A percentile compares a stretch with the other conserved stretches of the same genome.
Conservation (phyloP, 2,329 filamentous ascomycete species). For the Clarireedia sp. region DNA sequence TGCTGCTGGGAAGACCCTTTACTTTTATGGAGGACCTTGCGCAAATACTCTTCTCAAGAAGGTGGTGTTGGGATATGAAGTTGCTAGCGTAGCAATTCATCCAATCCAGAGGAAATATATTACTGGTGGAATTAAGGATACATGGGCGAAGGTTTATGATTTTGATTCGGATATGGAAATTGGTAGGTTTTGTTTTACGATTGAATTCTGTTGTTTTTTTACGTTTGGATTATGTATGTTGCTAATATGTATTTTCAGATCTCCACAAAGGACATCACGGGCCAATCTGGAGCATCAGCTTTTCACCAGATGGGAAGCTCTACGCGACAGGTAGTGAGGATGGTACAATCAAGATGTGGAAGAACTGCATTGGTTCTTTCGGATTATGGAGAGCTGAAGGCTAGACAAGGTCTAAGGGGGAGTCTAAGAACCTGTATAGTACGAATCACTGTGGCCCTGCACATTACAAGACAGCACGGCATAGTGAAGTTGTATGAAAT, state of each 20-base stretch:
- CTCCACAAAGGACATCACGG: constrained; percentile 96
- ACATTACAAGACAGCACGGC: constrained; percentile 15
- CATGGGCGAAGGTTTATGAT: constrained; percentile 92
- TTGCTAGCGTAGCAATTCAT: constrained; percentile 86
- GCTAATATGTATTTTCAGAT: constrained; percentile 43
- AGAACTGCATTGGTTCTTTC: constrained; percentile 59
- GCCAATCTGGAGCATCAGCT: constrained; percentile 91
- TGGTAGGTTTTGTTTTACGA: constrained; percentile 38
- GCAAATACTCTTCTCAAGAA: constrained; percentile 71
- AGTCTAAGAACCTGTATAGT: not conserved
- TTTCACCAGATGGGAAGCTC: constrained; percentile 89
- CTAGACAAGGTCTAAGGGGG: not conserved
- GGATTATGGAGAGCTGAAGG: constrained; percentile 44
- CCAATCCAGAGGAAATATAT: constrained; percentile 74
- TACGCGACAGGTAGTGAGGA: constrained; percentile 97
- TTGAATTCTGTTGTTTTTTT: no score
- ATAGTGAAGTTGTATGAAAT: no score
- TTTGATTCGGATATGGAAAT: constrained; percentile 78
- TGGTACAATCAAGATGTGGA: constrained; percentile 91
- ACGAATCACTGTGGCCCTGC: not conserved
- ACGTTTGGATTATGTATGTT: not conserved
- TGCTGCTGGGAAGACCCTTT: constrained; percentile 87
- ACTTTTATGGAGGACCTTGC: constrained; percentile 75
- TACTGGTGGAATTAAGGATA: constrained; percentile 84
- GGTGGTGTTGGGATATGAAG: constrained; percentile 71